Conservation (phyloP, 495 filamentous ascomycete species). For the Penicillium tannophilum region DNA sequence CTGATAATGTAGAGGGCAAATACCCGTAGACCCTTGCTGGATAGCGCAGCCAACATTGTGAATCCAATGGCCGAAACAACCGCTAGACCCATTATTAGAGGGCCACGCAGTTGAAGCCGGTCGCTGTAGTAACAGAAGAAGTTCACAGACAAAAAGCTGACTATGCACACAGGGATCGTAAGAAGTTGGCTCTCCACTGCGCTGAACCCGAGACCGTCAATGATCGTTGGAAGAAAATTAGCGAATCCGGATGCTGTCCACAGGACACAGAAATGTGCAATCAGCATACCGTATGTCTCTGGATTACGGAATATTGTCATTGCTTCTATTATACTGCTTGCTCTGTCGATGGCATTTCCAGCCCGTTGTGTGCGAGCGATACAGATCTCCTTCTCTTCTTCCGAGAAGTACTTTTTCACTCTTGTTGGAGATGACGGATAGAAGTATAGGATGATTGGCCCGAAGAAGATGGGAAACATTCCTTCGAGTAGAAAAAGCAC, state of each 20-base stretch:
- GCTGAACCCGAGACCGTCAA: not conserved
- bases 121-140: not conserved
- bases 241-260: not conserved
- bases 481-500: not conserved
- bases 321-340: not conserved
- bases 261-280: not conserved
- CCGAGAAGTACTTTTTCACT: not conserved
- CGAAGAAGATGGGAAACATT: not conserved
- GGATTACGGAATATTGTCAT: not conserved
- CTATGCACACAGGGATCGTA: not conserved
- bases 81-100: not conserved
- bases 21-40: not conserved
- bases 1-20: conserved; percentile 1
- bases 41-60: not conserved
- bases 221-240: not conserved
- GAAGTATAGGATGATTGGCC: not conserved
- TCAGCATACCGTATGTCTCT: not conserved
- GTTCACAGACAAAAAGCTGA: not conserved
- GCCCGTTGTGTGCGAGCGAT: not conserved
- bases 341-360: not conserved
- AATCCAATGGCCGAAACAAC: not conserved
- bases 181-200: not conserved
- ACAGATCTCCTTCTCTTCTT: not conserved
- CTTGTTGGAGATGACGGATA: not conserved
- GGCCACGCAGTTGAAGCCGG: not conserved